Percentiles rank a stretch among this genome's conserved stretches.
phyloP scores from a whole-genome alignment of 805 yeast species.

The Grigorovia humatica region DNA sequence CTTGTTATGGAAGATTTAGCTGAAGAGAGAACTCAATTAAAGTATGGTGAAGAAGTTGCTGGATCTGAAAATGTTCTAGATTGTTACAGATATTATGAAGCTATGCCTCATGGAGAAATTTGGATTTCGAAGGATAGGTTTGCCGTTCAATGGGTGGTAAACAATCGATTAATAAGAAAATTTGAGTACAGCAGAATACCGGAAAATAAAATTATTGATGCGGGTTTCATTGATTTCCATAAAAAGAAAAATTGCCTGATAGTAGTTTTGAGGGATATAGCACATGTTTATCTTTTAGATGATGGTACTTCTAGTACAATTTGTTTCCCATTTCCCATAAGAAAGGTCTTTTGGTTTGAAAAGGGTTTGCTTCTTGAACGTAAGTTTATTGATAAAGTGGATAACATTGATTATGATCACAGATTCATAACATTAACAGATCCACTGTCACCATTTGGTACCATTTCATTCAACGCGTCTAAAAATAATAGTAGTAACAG shows the following conservation, averaged over 20 bases:
- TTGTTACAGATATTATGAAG: background rate
- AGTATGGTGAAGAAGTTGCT: background rate
- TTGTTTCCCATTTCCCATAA: slow-evolving; percentile 60
- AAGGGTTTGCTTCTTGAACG: slow-evolving; percentile 56
- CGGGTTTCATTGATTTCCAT: slow-evolving; percentile 50
- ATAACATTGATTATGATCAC: slow-evolving; percentile 16
- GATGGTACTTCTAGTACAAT: slow-evolving; percentile 48
- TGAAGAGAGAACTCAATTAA: background rate
- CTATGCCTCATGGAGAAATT: background rate
- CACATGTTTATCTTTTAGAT: slow-evolving; percentile 45
- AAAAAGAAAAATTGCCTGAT: slow-evolving; percentile 35
- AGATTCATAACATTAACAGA: slow-evolving; percentile 60
- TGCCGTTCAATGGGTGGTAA: slow-evolving; percentile 31
- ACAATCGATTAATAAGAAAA: slow-evolving; percentile 15
- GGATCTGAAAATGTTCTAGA: background rate
- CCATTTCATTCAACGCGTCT: slow-evolving; percentile 56
- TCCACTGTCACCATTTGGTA: slow-evolving; percentile 65
- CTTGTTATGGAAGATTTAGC: background rate
- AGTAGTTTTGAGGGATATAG: slow-evolving; percentile 49
- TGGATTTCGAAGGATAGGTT: slow-evolving; percentile 27
- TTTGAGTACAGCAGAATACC: slow-evolving; percentile 30
- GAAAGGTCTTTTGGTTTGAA: slow-evolving; percentile 51
- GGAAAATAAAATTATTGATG: slow-evolving; percentile 39
- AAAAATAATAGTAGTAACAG: slow-evolving; percentile 29
- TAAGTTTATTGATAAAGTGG: slow-evolving; percentile 13